Evolutionary conservation across 139 green algal species (phyloP), one percentile per base, ranked within the genome.

Genomic region (Edaphochlamys debaryana): DNA sequence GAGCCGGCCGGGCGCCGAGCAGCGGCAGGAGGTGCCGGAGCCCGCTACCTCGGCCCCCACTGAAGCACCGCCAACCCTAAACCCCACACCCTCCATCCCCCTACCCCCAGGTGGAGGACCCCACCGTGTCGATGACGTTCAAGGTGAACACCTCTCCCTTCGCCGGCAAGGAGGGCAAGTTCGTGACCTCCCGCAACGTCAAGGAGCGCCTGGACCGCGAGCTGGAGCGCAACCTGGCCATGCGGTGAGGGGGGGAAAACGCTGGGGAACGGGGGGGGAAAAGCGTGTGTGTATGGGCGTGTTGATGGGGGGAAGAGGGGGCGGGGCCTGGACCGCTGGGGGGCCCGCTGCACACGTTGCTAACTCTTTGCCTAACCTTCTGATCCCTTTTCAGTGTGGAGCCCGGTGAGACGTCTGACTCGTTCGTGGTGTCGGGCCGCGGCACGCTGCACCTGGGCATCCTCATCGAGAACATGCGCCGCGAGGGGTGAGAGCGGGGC

Each of bases 391-490:
- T 1, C 69, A 79, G 82, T 0, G 96, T 99, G 63, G 96, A 99
- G 90, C 91, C 93, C 13, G 97, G 97, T 1, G 94, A 96, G 67
- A 96, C 94, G 6, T 93, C 96, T 3, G 97, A 99, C 67, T 80
- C 86, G 34, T 99, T 99, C 84, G 89, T 98, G 30, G 96, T 99
- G 67, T 95, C 88, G 67, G 97, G 97, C 2, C 91, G 97, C 50
- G 97, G 97, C 50, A 92, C 93, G 0, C 90, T 98, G 77, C 95
- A 98, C 89, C 85, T 95, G 74, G 90, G 93, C 71, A 99, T 99
- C 82, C 93, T 99, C 19, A 99, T 99, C 82, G 97, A 99, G 93
- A 98, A 96, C 88, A 99, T 99, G 97, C 86, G 96, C 13, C 84
- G 95, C 7, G 95, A 98, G 90, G 94, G 94, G n/a, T n/a, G n/a